phyloP scores from a whole-genome alignment of 495 filamentous ascomycete species.

The Penicillium argentinense region DNA sequence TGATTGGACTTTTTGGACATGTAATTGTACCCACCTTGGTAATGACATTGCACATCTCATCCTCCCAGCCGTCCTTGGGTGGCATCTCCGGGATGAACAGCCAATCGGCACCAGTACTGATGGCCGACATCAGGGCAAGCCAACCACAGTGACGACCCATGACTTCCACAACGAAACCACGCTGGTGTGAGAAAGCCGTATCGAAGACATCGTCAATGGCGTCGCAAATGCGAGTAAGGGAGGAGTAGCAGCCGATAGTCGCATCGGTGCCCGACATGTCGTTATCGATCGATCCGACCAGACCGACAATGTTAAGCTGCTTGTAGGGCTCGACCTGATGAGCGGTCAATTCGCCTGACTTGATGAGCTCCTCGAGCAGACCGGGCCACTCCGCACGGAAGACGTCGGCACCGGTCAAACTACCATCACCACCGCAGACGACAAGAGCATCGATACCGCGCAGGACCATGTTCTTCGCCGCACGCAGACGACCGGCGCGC shows the following conservation, averaged over 20 bases:
- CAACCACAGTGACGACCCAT: constrained; percentile 99
- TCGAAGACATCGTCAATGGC: constrained; percentile 96
- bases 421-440: constrained; percentile 96
- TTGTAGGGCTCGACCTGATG: constrained; percentile 71
- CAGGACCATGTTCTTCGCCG: constrained; percentile 89
- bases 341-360: constrained; percentile 61
- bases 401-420: constrained; percentile 91
- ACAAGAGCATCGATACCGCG: constrained; percentile 95
- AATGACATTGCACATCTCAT: constrained; percentile 83
- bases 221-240: constrained; percentile 87
- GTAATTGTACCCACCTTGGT: constrained; percentile 57
- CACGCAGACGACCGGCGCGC: constrained; percentile 74
- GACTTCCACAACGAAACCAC: constrained; percentile 97
- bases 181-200: constrained; percentile 93
- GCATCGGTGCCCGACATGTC: constrained; percentile 96
- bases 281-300: constrained; percentile 98
- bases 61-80: constrained; percentile 80
- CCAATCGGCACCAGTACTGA: constrained; percentile 94
- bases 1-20: background rate
- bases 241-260: constrained; percentile 96
- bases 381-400: constrained; percentile 91
- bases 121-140: constrained; percentile 95
- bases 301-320: constrained; percentile 90
- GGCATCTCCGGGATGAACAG: constrained; percentile 97
- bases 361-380: constrained; percentile 78